Base-by-base conservation (phyloP, 164 flowering plant species). In the Aristolochia contorta region DNA sequence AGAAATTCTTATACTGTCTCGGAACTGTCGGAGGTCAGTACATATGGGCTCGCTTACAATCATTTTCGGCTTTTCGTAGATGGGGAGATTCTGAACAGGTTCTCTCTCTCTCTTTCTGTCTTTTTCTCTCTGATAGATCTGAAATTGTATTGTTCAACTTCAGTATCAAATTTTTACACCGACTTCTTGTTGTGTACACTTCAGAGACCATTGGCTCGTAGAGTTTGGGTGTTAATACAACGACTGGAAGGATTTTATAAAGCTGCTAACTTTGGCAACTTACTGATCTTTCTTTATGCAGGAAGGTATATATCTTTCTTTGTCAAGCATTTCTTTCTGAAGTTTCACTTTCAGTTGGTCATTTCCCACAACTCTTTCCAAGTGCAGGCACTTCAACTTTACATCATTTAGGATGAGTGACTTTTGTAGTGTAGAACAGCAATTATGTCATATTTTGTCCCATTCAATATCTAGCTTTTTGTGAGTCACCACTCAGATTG, bases 31-130 rank as follows among this genome's bases (percentile, higher is more conserved):
- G 97, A 69, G 93, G 96, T 56, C 95, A 91, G 63, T 91, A 91
- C 65, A 71, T 84, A 52, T 91, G 93, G 96, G 80, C 96, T 24
- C 91, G 97, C 43, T 74, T 89, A 25, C 97, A 89, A 47, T 91
- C 96, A 10, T 94, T 91, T 72, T 91, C 99, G 75, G 96, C 96
- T 63, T 94, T 94, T 50, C 93, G 96, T 55, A 79, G 97, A 77
- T 94, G 97, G 96, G 97, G 96, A 30, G 91, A 87, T 74, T 80
- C 89, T 51, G 97, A 86, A 61, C 97, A 86, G 90, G 94, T 85
- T 67, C 20, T 63, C 9, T 30, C 57, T 70, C 54, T 56, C 41
- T 62, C 43, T 37, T 10, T 37, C 43, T 37, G 12, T 4, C 43
- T 32, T 7, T 32, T 7, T 32, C 33, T 32, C 4, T 37, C 60